A percentile compares a stretch with the other conserved stretches of the same genome.
These are phyloP conservation scores for Hypoxylon sp. DNA, from an alignment of 2,329 filamentous ascomycete genomes.

Conservation along the genomic window DNA sequence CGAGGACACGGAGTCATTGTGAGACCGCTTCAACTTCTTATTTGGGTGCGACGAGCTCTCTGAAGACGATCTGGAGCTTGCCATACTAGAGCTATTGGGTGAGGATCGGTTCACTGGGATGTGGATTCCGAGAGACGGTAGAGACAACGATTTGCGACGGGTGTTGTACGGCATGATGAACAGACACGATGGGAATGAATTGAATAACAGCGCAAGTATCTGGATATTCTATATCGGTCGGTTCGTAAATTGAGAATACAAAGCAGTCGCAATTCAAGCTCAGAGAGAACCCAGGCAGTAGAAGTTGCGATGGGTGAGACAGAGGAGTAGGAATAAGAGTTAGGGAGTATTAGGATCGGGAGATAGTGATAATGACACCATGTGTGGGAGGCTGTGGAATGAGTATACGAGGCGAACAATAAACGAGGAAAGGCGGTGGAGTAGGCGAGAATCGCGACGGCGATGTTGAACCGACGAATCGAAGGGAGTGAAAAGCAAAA, in stretches of 20 bases:
- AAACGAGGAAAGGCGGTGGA: constrained; percentile 42
- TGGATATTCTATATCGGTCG: constrained; percentile 47
- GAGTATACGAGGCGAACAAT: constrained; percentile 19
- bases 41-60: constrained; percentile 59
- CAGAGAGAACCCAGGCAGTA: constrained; percentile 33
- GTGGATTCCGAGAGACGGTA: constrained; percentile 93
- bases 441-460: constrained; percentile 46
- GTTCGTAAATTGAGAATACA: constrained; percentile 49
- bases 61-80: constrained; percentile 51
- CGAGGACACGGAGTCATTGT: constrained; percentile 62
- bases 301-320: constrained; percentile 42
- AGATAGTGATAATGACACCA: constrained; percentile 34
- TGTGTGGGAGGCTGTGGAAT: constrained; percentile 1
- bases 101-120: constrained; percentile 70
- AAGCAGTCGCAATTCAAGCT: constrained; percentile 44
- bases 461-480: constrained; percentile 45
- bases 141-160: constrained; percentile 92
- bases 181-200: constrained; percentile 39
- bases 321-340: constrained; percentile 34
- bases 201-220: constrained; percentile 39
- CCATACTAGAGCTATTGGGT: constrained; percentile 51
- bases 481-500: constrained; percentile 38
- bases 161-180: constrained; percentile 91
- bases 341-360: constrained; percentile 24
- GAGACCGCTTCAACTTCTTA: constrained; percentile 85